Base-by-base conservation (phyloP, 306 rosid genomes). In the Abrus precatorius region DNA sequence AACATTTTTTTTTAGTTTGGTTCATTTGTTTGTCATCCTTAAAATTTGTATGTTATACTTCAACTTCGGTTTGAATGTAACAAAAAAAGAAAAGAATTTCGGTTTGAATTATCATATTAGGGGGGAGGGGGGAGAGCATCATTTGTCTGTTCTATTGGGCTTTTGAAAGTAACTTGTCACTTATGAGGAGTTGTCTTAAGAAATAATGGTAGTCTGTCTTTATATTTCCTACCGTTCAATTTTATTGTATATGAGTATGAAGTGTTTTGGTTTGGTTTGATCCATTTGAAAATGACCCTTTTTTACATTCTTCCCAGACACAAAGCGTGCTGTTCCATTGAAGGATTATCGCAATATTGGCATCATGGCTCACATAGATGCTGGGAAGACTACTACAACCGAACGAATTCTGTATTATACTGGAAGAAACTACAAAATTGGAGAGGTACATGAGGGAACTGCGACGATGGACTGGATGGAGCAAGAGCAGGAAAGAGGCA, bases 381-480 rank as follows among this genome's bases (percentile, higher is more conserved):
- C 98, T 0, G 98, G 99, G 44, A 95, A 95, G 86, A 95, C 99
- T 30, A 95, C 99, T 50, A 95, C 99, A 52, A 95, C 98, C 0
- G 97, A 95, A 48, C 78, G 98, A 36, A 52, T 95, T 86, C 92
- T 95, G 81, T 95, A 75, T 84, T 95, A 95, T 75, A 95, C 99
- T 0, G 98, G 99, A 82, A 87, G 96, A 73, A 95, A 93, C 87
- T 95, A 95, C 83, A 95, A 95, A 86, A 95, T 95, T 61, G 98
- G 99, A 67, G 99, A 95, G 86, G 99, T 95, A 2, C 99, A 95
- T 1, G 98, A 95, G 80, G 99, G 98, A 78, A 91, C 98, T 9
- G 98, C 98, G 5, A 95, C 99, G 5, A 93, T 95, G 99, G 99
- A 93, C 74, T 95, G 98, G 99, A 95, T 95, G 99, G 98, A 95